These are phyloP conservation scores for Phytopythium litorale DNA, from an alignment of 352 stramenopile genomes.

Conservation along the genomic window DNA sequence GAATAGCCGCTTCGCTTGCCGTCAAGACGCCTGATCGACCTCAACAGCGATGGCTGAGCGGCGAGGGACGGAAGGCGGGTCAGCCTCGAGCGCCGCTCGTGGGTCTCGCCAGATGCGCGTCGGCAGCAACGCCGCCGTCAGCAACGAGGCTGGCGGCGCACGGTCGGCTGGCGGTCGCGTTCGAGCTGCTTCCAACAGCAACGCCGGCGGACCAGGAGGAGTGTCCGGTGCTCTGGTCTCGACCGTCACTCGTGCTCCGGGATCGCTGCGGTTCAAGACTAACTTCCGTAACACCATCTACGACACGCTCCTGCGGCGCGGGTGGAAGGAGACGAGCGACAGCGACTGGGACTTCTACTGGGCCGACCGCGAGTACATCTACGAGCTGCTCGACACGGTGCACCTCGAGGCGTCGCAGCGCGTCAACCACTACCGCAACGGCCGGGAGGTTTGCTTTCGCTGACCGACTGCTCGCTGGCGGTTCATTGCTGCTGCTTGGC, in stretches of 20 bases:
- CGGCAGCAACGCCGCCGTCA: neutral
- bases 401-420: constrained; percentile 80
- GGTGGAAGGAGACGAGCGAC: constrained; percentile 89
- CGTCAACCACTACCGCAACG: constrained; percentile 92
- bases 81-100: constrained; percentile 1
- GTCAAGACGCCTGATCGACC: neutral
- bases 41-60: neutral
- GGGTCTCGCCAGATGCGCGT: constrained; percentile 2
- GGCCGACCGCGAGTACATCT: constrained; percentile 89
- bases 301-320: constrained; percentile 83
- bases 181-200: neutral
- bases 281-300: constrained; percentile 92
- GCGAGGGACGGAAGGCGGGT: neutral
- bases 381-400: constrained; percentile 88
- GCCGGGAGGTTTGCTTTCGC: constrained; percentile 42
- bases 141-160: neutral
- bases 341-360: constrained; percentile 91
- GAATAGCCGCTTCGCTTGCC: neutral
- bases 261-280: constrained; percentile 71
- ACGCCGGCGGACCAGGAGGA: neutral
- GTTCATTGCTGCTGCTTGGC: neutral
- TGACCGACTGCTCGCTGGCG: neutral
- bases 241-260: neutral
- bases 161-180: neutral
- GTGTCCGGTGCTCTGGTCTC: neutral